Evolutionary conservation across 192 early-diverging fungal species (phyloP), one percentile per base, ranked within the genome.

Genomic region (Coemansia sp.): DNA sequence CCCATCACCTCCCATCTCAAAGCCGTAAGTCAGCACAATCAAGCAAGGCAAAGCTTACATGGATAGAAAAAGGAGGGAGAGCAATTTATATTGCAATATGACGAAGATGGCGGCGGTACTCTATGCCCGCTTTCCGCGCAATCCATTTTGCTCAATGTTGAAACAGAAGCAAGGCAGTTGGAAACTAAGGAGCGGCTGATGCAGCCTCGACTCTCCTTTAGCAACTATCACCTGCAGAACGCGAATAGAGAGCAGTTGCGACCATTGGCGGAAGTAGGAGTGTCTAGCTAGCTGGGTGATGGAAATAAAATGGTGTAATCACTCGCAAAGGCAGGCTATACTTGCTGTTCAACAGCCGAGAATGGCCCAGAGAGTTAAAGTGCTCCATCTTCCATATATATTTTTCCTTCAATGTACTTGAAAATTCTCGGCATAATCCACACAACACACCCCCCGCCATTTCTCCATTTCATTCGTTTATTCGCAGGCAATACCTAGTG

Each of bases 41-140:
- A 46, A 46, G 18, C 12, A 46, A 13, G 20, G 7, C n/a, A 46
- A 21, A 12, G 35, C 16, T 7, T 18, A 18, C 7, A 7, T 13
- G 43, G 43, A 7, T 46, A n/a, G 43, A 46, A 46, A 46, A 46
- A 46, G 18, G 43, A 21, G 43, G 43, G 43, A 46, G 16, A 46
- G n/a, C 43, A 46, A 20, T 3, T 46, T 46, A 46, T 46, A 46
- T 46, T 46, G 43, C 43, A 46, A 46, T 46, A 46, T 46, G 43
- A 46, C n/a, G 43, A 21, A 46, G 43, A 46, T 46, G 43, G 43
- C 43, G 43, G 43, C 43, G 18, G 43, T 46, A 7, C 43, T 40
- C n/a, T 46, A 21, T 46, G 20, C 43, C 43, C 43, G n/a, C 20
- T 20, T 46, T 46, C 43, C 43, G 35, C 43, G 21, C 46, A 25